Base-by-base conservation (phyloP, 2,329 filamentous ascomycete species). In the Aspergillus candidus region DNA sequence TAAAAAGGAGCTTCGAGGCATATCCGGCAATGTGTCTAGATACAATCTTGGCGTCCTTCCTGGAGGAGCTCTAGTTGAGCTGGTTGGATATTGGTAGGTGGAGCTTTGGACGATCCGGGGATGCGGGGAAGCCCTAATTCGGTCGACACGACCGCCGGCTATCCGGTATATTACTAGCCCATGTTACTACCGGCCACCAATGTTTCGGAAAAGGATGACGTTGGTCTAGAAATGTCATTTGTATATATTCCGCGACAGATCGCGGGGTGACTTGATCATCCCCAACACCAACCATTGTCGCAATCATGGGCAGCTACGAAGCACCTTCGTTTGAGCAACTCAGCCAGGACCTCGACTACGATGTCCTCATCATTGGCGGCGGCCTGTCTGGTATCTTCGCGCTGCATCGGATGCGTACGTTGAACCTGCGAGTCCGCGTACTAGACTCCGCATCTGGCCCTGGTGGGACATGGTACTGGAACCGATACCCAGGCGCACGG, bases 401-500 rank as follows among this genome's bases (percentile, higher is more conserved):
- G 1, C 52, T 72, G 6, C 62, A 72, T 52, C 63, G 64, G 3
- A 67, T 74, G 57, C 57, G 62, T 4, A 50, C 73, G 32, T 59
- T 70, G 10, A 66, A 66, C 2, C 54, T 50, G 12, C 34, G 42
- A 4, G 48, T 47, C 6, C 52, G 48, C 22, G 43, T 52, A 3
- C 38, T 56, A 4, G 53, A 56, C 13, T 46, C 42, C 11, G 53
- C 42, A 1, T 35, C 27, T 1, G 38, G 38, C 0, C 35, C 47
- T 64, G 72, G 72, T 4, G 72, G 73, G 1, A 74, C 72, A 2
- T 77, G 74, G 72, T 65, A 61, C 43, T 70, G 66, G 68, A 73
- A 73, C 42, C 61, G 65, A 13, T 73, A 73, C 37, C 70, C 72
- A 11, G 72, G 72, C 3, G 69, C 71, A n/a, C 62, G 71, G 33